Evolutionary conservation across 2,329 filamentous ascomycete genomes (phyloP).

Genomic region (Alternaria triticina): DNA sequence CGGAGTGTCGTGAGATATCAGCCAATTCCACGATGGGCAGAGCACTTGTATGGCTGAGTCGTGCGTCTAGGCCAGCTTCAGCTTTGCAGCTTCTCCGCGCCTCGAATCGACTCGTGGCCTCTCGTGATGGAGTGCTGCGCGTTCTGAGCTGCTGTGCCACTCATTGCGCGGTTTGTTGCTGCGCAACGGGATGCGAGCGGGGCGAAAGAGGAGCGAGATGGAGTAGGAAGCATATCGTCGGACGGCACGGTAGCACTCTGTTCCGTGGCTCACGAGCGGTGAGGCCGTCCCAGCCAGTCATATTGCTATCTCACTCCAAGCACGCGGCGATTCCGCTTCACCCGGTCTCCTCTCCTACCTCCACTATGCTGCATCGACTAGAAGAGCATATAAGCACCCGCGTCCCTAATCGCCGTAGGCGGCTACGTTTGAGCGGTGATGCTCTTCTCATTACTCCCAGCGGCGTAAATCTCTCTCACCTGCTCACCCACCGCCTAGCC

Average conservation of each 20-base stretch:
- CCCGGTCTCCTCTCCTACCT: neutral
- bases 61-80: neutral
- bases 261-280: constrained; percentile 8
- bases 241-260: constrained; percentile 2
- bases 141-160: constrained; percentile 15
- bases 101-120: constrained; percentile 3
- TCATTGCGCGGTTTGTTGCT: constrained; percentile 6
- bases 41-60: neutral
- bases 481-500: constrained; percentile 1
- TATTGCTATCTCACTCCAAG: constrained; percentile 14
- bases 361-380: neutral
- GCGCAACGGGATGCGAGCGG: neutral
- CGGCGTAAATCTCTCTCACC: constrained; percentile 2
- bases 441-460: constrained; percentile 1
- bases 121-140: constrained; percentile 4
- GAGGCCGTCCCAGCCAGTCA: constrained; percentile 9
- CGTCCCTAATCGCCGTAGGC: neutral
- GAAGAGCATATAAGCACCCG: constrained; percentile 9
- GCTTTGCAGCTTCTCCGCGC: neutral
- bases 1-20: neutral
- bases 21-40: neutral
- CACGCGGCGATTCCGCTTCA: constrained; percentile 21
- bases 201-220: neutral
- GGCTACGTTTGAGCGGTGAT: constrained; percentile 1
- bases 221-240: neutral